Evolutionary conservation across 768 basidiomycete species (phyloP).

Genomic region (Tylopilus rubrobrunneus): DNA sequence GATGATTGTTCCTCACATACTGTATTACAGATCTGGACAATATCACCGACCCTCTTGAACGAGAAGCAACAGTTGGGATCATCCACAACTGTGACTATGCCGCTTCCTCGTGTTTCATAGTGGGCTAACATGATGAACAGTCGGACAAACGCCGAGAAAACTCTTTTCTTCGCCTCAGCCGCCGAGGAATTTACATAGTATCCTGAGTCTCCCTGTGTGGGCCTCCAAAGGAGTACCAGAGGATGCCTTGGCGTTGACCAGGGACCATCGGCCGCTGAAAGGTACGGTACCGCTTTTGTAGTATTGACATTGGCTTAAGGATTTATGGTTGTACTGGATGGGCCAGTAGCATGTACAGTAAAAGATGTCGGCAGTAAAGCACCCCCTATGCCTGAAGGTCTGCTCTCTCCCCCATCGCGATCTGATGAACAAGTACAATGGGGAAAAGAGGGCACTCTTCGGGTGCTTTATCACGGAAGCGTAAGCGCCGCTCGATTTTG

Average conservation of each 20-base stretch:
- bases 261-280: constrained; percentile 53
- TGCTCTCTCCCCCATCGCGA: constrained; percentile 53
- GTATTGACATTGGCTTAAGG: constrained; percentile 1
- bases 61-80: constrained; percentile 90
- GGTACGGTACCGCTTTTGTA: constrained; percentile 35
- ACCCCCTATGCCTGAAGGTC: constrained; percentile 57
- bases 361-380: constrained; percentile 46
- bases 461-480: constrained; percentile 59
- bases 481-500: constrained; percentile 31
- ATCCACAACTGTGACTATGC: constrained; percentile 82
- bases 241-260: constrained; percentile 66
- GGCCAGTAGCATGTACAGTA: constrained; percentile 40
- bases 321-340: constrained; percentile 38
- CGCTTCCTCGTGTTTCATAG: not conserved
- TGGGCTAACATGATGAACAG: constrained; percentile 33
- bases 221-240: constrained; percentile 77
- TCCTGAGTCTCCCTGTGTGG: constrained; percentile 69
- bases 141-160: constrained; percentile 90
- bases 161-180: constrained; percentile 80
- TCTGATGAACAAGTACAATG: constrained; percentile 72
- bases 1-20: not conserved
- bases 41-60: constrained; percentile 82
- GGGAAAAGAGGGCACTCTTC: constrained; percentile 54
- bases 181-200: constrained; percentile 63
- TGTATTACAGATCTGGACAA: constrained; percentile 65